A percentile compares a stretch with the other conserved stretches of the same genome.
Conservation (phyloP, 768 basidiomycete genomes). For the Leccinum variicolor region DNA sequence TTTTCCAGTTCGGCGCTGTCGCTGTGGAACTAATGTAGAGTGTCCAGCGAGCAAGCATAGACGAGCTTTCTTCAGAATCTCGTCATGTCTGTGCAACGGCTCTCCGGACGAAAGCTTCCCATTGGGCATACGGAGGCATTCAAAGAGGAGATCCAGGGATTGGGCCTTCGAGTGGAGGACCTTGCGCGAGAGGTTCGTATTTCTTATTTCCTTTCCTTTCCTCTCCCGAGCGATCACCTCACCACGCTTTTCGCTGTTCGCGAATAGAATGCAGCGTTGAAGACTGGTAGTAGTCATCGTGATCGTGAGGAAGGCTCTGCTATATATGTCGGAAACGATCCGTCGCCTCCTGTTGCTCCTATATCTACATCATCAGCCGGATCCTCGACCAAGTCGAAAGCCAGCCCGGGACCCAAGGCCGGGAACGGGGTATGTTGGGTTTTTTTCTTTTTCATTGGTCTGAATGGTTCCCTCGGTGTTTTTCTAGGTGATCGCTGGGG, state of each 20-base stretch:
- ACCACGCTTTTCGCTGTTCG: neutral
- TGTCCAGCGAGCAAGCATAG: slow-evolving; percentile 65
- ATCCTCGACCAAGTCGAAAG: slow-evolving; percentile 23
- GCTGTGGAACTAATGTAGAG: slow-evolving; percentile 14
- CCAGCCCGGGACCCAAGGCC: slow-evolving; percentile 43
- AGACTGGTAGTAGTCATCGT: neutral
- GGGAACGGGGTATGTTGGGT: slow-evolving; percentile 51
- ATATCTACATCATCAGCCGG: neutral
- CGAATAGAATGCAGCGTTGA: slow-evolving; percentile 7
- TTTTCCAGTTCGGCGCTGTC: neutral
- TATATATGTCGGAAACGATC: slow-evolving; percentile 12
- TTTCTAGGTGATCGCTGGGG: slow-evolving; percentile 57
- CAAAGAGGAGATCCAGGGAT: slow-evolving; percentile 57
- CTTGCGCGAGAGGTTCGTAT: slow-evolving; percentile 62
- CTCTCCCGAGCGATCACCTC: neutral
- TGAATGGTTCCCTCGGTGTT: neutral
- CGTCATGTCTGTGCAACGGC: slow-evolving; percentile 55
- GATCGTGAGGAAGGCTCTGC: slow-evolving; percentile 18
- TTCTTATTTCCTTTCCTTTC: neutral
- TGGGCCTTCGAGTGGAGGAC: slow-evolving; percentile 59
- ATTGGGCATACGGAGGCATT: slow-evolving; percentile 43
- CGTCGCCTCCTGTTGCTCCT: neutral
- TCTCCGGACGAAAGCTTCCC: slow-evolving; percentile 64
- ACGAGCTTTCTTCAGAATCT: slow-evolving; percentile 57
- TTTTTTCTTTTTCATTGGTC: neutral